Conservation (phyloP, 2,329 filamentous ascomycete genomes). For the Dothideomycetidae sp. region DNA sequence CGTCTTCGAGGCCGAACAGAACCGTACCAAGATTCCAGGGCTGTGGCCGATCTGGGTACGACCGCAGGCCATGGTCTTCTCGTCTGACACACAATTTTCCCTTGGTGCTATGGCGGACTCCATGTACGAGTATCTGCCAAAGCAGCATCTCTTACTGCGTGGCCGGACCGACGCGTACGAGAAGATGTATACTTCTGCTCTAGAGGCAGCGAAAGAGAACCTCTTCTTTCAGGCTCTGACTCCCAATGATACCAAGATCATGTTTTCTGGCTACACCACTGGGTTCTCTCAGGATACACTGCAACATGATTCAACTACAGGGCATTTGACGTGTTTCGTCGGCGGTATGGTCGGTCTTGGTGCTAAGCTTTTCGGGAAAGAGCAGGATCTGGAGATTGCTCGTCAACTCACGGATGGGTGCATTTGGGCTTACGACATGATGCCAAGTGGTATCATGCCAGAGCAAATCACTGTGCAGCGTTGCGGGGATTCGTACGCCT, state of each 20-base stretch:
- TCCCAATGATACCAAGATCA: constrained; percentile 29
- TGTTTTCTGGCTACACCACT: constrained; percentile 36
- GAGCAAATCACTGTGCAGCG: constrained; percentile 40
- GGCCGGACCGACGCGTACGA: constrained; percentile 25
- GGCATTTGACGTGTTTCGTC: constrained; percentile 56
- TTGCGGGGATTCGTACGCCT: constrained; percentile 25
- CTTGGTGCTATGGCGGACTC: constrained; percentile 24
- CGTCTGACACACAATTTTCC: constrained; percentile 18
- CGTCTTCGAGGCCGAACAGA: constrained; percentile 40
- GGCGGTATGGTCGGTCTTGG: constrained; percentile 58
- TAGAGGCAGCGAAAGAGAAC: constrained; percentile 33
- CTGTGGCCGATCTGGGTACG: constrained; percentile 47
- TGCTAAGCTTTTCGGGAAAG: constrained; percentile 43
- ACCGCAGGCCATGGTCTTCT: constrained; percentile 23
- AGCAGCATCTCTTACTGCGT: constrained; percentile 19
- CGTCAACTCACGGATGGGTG: constrained; percentile 48
- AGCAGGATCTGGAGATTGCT: constrained; percentile 42
- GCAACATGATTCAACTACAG: constrained; percentile 27
- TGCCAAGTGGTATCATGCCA: constrained; percentile 46
- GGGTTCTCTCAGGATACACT: constrained; percentile 8
- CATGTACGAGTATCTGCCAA: constrained; percentile 22
- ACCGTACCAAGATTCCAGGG: constrained; percentile 42
- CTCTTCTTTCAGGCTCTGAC: constrained; percentile 33
- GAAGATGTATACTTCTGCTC: constrained; percentile 33
- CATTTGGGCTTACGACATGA: constrained; percentile 46